Evolutionary conservation across 2,329 filamentous ascomycete species (phyloP).

Genomic region (Fusarium keratoplasticum): DNA sequence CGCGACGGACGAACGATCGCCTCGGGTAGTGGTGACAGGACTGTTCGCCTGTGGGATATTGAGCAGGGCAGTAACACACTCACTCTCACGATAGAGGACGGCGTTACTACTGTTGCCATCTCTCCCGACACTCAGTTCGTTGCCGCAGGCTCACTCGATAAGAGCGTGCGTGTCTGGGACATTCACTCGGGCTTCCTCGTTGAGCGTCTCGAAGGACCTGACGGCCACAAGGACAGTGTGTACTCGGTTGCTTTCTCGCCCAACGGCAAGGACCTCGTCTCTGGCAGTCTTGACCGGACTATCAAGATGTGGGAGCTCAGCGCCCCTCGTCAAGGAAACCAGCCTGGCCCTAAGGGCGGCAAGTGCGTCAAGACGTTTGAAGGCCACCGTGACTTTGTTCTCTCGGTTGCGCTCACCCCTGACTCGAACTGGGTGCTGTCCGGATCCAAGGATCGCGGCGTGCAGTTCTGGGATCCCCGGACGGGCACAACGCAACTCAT

Average conservation of each 20-base stretch:
- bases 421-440: slow-evolving; percentile 97
- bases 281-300: slow-evolving; percentile 94
- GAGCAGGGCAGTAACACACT: slow-evolving; percentile 84
- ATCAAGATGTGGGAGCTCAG: slow-evolving; percentile 99
- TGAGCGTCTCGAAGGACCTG: slow-evolving; percentile 90
- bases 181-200: slow-evolving; percentile 86
- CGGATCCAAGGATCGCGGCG: slow-evolving; percentile 95
- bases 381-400: slow-evolving; percentile 96
- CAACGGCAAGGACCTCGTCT: slow-evolving; percentile 91
- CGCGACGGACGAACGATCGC: slow-evolving; percentile 94
- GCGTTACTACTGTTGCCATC: slow-evolving; percentile 96
- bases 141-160: slow-evolving; percentile 93
- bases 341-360: slow-evolving; percentile 80
- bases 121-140: slow-evolving; percentile 95
- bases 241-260: slow-evolving; percentile 97
- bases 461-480: slow-evolving; percentile 98
- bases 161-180: slow-evolving; percentile 98
- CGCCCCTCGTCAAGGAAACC: slow-evolving; percentile 74
- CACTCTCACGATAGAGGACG: slow-evolving; percentile 93
- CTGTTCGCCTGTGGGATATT: slow-evolving; percentile 96
- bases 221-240: slow-evolving; percentile 96
- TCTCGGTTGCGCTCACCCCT: slow-evolving; percentile 93
- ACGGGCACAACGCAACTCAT: slow-evolving; percentile 96
- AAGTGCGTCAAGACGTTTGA: slow-evolving; percentile 98
- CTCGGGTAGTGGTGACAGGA: slow-evolving; percentile 93